A percentile compares a stretch with the other conserved stretches of the same genome.
These are phyloP conservation scores for Glutinoglossum americanum DNA, from an alignment of 495 filamentous ascomycete species.

Conservation along the genomic window DNA sequence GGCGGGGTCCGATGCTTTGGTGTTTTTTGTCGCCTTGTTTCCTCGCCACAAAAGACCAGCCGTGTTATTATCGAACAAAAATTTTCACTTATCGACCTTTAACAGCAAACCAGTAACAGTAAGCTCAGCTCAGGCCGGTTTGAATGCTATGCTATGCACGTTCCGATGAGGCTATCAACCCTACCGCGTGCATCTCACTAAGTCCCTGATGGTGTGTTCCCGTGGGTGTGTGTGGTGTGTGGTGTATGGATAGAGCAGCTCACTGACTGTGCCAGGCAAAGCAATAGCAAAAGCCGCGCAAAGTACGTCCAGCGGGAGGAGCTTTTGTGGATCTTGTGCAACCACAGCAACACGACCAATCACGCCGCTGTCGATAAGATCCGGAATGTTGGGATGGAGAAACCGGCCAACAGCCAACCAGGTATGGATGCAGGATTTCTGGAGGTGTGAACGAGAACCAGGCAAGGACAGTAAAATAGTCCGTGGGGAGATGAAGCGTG, in stretches of 20 bases:
- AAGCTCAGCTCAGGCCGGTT: constrained; percentile 1
- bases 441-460: background rate
- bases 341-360: background rate
- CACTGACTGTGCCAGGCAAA: background rate
- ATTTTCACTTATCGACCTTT: background rate
- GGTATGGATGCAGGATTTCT: background rate
- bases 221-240: background rate
- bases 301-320: background rate
- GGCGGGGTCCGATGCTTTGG: background rate
- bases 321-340: background rate
- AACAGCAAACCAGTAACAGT: background rate
- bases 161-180: constrained; percentile 2
- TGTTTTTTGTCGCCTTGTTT: background rate
- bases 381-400: background rate
- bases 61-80: background rate
- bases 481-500: background rate
- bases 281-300: background rate
- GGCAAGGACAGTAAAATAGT: background rate
- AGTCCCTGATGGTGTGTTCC: background rate
- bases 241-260: background rate
- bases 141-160: constrained; percentile 1
- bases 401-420: background rate
- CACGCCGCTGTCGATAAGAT: background rate
- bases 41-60: background rate
- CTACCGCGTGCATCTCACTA: constrained; percentile 2